These are phyloP conservation scores for Hypomyces rosellus DNA, from an alignment of 2,329 filamentous ascomycete genomes.

Conservation along the genomic window DNA sequence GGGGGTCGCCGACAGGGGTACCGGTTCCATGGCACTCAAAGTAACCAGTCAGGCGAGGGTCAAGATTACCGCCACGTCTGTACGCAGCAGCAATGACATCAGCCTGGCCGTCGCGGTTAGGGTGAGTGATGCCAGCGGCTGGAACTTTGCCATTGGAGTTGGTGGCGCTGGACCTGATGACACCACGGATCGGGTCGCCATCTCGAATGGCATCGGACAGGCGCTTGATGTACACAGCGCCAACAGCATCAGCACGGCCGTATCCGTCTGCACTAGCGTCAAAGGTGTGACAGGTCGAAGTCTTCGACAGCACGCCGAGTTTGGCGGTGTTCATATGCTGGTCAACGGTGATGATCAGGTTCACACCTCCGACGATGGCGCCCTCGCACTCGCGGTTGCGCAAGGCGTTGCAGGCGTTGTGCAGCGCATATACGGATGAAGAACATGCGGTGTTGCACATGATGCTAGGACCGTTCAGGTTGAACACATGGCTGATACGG, in stretches of 20 bases:
- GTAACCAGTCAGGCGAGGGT: slow-evolving; percentile 15
- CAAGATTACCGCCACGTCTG: slow-evolving; percentile 11
- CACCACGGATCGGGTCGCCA: slow-evolving; percentile 18
- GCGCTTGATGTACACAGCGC: slow-evolving; percentile 26
- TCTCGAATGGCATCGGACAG: slow-evolving; percentile 22
- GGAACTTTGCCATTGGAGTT: slow-evolving; percentile 19
- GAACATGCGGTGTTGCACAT: slow-evolving; percentile 32
- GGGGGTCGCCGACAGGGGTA: slow-evolving; percentile 46
- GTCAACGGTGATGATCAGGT: slow-evolving; percentile 26
- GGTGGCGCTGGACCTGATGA: slow-evolving; percentile 17
- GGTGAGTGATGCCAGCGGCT: slow-evolving; percentile 18
- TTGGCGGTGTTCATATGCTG: slow-evolving; percentile 16
- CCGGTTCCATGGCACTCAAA: slow-evolving; percentile 48
- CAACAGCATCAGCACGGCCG: slow-evolving; percentile 25
- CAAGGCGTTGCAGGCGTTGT: slow-evolving; percentile 21
- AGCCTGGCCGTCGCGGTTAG: slow-evolving; percentile 18
- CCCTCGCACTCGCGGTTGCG: slow-evolving; percentile 24
- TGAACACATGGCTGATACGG: slow-evolving; percentile 31
- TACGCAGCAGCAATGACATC: slow-evolving; percentile 29
- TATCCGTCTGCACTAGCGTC: slow-evolving; percentile 29
- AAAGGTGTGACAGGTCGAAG: slow-evolving; percentile 26
- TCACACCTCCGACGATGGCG: slow-evolving; percentile 31
- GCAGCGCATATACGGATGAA: slow-evolving; percentile 23
- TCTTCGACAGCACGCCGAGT: slow-evolving; percentile 16
- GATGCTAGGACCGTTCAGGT: slow-evolving; percentile 30